Conservation (phyloP, 805 yeast genomes). For the Wickerhamomyces bisporus region DNA sequence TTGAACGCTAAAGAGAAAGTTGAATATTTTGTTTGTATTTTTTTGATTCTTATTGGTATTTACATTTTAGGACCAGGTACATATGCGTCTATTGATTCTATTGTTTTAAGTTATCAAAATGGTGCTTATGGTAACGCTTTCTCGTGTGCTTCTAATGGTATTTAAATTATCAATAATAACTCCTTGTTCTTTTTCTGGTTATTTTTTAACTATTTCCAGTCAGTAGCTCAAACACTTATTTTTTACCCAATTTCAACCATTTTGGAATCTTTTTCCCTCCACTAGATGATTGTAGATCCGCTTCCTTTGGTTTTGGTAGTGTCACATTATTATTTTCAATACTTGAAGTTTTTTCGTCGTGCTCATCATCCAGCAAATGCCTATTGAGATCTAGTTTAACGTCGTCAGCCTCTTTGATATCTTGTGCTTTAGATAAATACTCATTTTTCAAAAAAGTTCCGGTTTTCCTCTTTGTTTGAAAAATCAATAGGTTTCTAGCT, state of each 20-base stretch:
- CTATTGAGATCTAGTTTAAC: conserved; percentile 14
- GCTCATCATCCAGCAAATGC: conserved; percentile 4
- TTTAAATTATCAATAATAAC: no score
- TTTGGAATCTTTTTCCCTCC: conserved; percentile 29
- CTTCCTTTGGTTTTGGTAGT: no score
- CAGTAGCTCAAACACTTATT: no score
- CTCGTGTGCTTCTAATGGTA: conserved; percentile 42
- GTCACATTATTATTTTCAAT: no score
- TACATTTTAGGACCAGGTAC: conserved; percentile 57
- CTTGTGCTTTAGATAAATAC: conserved; percentile 27
- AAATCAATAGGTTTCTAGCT: conserved; percentile 39
- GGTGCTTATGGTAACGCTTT: conserved; percentile 48
- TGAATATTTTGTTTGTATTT: conserved; percentile 31
- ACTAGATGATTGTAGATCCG: no score
- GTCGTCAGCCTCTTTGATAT: conserved; percentile 27
- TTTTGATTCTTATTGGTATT: conserved; percentile 41
- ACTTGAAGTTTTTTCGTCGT: no score
- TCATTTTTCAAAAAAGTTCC: conserved; percentile 27
- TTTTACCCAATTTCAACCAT: conserved; percentile 36
- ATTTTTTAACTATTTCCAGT: no score
- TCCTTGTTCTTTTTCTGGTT: no score
- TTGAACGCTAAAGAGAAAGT: conserved; percentile 30
- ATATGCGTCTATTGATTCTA: conserved; percentile 51
- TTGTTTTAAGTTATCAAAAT: conserved; percentile 43
- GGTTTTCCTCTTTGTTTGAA: conserved; percentile 19